Conservation (phyloP, 1,284 basidiomycete species). For the Phylloboletellus chloephorus region DNA sequence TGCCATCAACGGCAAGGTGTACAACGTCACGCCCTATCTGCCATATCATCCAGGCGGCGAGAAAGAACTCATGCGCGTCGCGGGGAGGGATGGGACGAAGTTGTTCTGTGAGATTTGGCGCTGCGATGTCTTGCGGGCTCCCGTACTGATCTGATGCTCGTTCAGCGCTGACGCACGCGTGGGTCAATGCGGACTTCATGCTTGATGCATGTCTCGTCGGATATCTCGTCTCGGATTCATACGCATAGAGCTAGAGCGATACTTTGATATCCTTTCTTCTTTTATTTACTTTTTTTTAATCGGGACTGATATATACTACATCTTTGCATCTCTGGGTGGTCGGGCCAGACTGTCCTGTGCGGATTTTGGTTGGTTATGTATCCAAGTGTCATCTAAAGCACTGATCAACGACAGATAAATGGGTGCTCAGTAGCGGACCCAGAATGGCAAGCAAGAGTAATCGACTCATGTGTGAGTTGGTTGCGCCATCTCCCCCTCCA, state of each 20-base stretch:
- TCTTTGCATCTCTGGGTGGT: too few relatives aligned
- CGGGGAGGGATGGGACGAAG: conserved; percentile 91
- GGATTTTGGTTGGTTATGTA: too few relatives aligned
- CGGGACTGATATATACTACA: too few relatives aligned
- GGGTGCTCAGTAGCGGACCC: too few relatives aligned
- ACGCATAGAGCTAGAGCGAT: conserved; percentile 29
- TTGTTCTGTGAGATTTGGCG: conserved; percentile 69
- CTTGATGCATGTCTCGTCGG: conserved; percentile 89
- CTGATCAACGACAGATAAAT: too few relatives aligned
- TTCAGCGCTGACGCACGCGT: conserved; percentile 53
- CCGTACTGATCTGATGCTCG: conserved; percentile 5
- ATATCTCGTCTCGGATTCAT: conserved; percentile 69
- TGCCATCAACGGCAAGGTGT: conserved; percentile 89
- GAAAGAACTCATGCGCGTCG: conserved; percentile 92
- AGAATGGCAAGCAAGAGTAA: conserved; percentile 12
- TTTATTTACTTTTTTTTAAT: too few relatives aligned
- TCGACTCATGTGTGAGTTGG: conserved; percentile 16
- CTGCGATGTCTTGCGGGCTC: neutral
- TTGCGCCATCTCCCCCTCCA: conserved; percentile 20
- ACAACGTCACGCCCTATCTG: conserved; percentile 93
- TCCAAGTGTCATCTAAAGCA: too few relatives aligned
- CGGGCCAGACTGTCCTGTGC: too few relatives aligned
- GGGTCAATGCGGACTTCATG: conserved; percentile 95
- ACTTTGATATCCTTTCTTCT: neutral
- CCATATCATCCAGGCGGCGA: conserved; percentile 93